Base-by-base conservation (phyloP, 2,329 filamentous ascomycete species). In the Hypocrella siamensis region DNA sequence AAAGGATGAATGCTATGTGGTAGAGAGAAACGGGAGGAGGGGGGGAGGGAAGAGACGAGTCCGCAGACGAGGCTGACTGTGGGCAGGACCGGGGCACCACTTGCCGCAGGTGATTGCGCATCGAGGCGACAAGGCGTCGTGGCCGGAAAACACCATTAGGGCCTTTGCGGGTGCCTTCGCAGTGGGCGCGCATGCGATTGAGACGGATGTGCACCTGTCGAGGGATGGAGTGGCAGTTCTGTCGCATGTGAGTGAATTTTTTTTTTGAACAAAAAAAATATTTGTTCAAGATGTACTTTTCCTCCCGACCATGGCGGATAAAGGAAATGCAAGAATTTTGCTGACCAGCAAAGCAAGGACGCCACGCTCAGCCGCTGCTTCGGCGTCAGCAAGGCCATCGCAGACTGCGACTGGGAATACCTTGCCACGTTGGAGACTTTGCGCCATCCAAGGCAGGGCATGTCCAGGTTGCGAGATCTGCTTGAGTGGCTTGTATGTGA, bases 181-280 rank as follows among this genome's bases (percentile, higher is more conserved):
- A 19, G 75, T 73, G 14, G 83, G 83, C 15, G 73, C 81, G 0
- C 72, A 92, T 45, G 88, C 79, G 0, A 60, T 96, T 18, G 88
- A 96, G 58, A 92, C 84, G 14, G 88, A 96, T 46, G 55, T 94
- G 7, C 86, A 92, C 50, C 56, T 94, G 21, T 77, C 82, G 11
- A 73, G 67, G 38, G 88, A 96, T 46, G 76, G 78, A 6, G 75
- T 93, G 0, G 79, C 93, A 1, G 82, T 96, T 8, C 58, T 96
- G 26, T 83, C 79, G 28, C 85, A 92, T 61, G 79, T 82, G 56
- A 51, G 64, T 6, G 6, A 15, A 2, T 30, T 30, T 14, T 30
- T 17, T 19, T 30, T 14, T 29, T 22, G 21, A 22, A 7, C 7
- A 22, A 22, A 22, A 7, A 7, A 7, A 12, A 22, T 12, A 22